A percentile compares a stretch with the other conserved stretches of the same genome.
Evolutionary conservation across 495 filamentous ascomycete genomes (phyloP).

Genomic region (Aspergillus taichungensis): DNA sequence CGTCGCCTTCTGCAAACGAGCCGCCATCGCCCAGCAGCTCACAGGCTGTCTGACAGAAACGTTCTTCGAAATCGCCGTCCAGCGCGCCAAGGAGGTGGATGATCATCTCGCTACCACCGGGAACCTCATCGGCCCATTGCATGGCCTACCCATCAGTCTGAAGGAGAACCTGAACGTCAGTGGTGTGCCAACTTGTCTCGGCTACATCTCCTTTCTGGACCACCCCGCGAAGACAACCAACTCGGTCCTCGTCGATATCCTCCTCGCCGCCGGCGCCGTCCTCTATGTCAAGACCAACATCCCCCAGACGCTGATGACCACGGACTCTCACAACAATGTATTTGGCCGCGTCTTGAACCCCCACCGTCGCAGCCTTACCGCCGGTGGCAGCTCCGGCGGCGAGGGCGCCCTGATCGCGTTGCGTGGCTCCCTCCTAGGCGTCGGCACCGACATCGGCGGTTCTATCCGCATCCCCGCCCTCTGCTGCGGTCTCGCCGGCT

Average conservation of each 20-base stretch:
- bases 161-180: slow-evolving; percentile 55
- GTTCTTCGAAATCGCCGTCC: slow-evolving; percentile 34
- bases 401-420: slow-evolving; percentile 53
- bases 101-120: slow-evolving; percentile 16
- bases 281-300: slow-evolving; percentile 55
- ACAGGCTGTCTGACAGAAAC: slow-evolving; percentile 53
- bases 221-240: slow-evolving; percentile 31
- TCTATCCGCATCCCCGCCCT: slow-evolving; percentile 54
- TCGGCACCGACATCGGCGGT: slow-evolving; percentile 59
- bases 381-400: slow-evolving; percentile 54
- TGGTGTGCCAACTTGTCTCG: slow-evolving; percentile 27
- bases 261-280: slow-evolving; percentile 33
- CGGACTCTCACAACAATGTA: slow-evolving; percentile 25
- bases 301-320: slow-evolving; percentile 47
- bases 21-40: slow-evolving; percentile 24
- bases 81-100: slow-evolving; percentile 27
- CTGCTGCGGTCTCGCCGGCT: slow-evolving; percentile 50
- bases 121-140: slow-evolving; percentile 46
- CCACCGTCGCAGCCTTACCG: slow-evolving; percentile 36
- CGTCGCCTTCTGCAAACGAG: slow-evolving; percentile 48
- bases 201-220: slow-evolving; percentile 40
- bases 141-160: slow-evolving; percentile 55
- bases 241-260: slow-evolving; percentile 27
- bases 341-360: slow-evolving; percentile 46
- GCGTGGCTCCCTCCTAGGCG: slow-evolving; percentile 49